Base-by-base conservation (phyloP, 1,139 yeast genomes). In the Yamadazyma sp. region DNA sequence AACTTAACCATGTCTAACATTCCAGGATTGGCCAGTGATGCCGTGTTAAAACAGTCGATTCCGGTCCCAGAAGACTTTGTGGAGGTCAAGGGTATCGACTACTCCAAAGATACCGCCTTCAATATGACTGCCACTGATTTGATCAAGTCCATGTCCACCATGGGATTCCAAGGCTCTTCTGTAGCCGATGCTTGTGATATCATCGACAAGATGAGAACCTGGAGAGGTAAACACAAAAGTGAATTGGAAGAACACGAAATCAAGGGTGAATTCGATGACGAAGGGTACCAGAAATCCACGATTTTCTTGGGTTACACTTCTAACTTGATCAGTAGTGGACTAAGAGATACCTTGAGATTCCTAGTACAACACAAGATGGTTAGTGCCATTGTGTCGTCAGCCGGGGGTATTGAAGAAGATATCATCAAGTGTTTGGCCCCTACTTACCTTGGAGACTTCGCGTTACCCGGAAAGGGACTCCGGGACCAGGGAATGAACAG, bases 341-440 rank as follows among this genome's bases (percentile, higher is more conserved):
- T 90, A 47, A 79, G 99, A 64, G 96, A 90, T 51, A 87, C 96
- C 30, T 70, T 92, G 51, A 78, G 95, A 56, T 92, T 73, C 59
- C 73, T 94, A 51, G 97, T 88, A 28, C 95, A 92, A 62, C 83
- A 94, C 67, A 89, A 89, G 62, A 86, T 86, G 80, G 96, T 92
- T 33, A 85, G 90, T 52, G 97, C 95, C 14, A 80, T 92, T 53
- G 98, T 94, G 35, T 86, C 98, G 9, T 78, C 90, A 45, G 98
- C 97, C 16, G 99, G 99, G 48, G 99, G 98, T 48, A 81, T 92
- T 46, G 99, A 92, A 63, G 99, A 92, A 64, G 99, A 92, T 65
- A 69, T 94, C 41, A 92, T 92, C 68, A 92, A 92, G 62, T 89
- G 96, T 57, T 73, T 92, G 45, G 98, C 97, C 1, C 96, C 96